phyloP scores from a whole-genome alignment of 75 land plant genomes.

The Picea sitchensis region DNA sequence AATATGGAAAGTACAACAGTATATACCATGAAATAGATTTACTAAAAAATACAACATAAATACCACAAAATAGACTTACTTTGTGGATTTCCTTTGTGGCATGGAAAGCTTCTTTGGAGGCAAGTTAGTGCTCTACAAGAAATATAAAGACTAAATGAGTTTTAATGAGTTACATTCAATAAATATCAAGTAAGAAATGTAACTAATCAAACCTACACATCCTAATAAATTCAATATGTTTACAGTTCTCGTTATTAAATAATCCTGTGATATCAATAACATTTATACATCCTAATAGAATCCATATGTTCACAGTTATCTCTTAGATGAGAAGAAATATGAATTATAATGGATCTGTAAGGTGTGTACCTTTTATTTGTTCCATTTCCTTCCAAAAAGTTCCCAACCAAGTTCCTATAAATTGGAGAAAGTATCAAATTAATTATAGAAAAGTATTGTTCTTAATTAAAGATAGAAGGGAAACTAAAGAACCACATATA shows the following conservation, averaged over 20 bases:
- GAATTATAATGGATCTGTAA: not conserved
- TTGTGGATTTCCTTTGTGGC: not conserved
- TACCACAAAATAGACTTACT: not conserved
- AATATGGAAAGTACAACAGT: too few species aligned
- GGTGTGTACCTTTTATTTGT: not conserved
- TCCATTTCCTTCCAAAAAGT: not conserved
- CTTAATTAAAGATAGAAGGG: not conserved
- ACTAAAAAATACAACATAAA: too few species aligned
- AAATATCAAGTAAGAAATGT: not conserved
- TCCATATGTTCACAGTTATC: not conserved
- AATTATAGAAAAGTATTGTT: not conserved
- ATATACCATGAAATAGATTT: too few species aligned
- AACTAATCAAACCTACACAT: not conserved
- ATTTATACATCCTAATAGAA: not conserved
- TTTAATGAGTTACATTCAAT: not conserved
- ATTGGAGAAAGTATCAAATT: not conserved
- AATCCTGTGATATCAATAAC: too few species aligned
- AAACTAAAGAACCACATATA: not conserved
- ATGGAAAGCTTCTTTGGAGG: constrained; percentile 3
- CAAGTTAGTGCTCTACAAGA: not conserved
- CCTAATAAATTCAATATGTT: not conserved
- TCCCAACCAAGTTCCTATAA: constrained; percentile 2
- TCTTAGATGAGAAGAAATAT: not conserved
- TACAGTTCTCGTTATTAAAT: too few species aligned
- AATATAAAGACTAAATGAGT: not conserved